Evolutionary conservation across 2,329 filamentous ascomycete genomes (phyloP).

Genomic region (Aspergillus sp.): DNA sequence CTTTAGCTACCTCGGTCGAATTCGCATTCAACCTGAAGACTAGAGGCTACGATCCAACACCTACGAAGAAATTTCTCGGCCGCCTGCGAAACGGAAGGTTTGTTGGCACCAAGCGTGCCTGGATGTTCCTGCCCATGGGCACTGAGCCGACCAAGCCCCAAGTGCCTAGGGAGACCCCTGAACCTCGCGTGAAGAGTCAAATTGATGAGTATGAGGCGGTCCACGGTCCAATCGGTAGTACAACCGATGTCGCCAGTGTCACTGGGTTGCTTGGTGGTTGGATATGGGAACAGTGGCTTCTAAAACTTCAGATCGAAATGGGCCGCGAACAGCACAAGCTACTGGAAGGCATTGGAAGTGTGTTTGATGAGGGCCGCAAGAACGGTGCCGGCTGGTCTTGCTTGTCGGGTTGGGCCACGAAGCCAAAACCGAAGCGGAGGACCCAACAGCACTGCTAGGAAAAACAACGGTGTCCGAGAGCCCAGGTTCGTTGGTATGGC

Average conservation of each 20-base stretch:
- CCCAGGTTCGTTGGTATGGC: not conserved
- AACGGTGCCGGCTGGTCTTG: conserved; percentile 60
- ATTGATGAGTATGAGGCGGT: conserved; percentile 58
- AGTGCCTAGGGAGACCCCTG: conserved; percentile 43
- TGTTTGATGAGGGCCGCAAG: conserved; percentile 61
- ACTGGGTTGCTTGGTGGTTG: conserved; percentile 82
- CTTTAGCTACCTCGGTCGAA: conserved; percentile 81
- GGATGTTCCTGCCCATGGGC: conserved; percentile 87
- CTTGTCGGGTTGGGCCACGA: conserved; percentile 60
- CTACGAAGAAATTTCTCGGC: conserved; percentile 76
- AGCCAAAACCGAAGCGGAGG: conserved; percentile 37
- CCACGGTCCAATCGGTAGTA: conserved; percentile 60
- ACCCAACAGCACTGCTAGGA: not conserved
- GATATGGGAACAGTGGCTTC: conserved; percentile 95
- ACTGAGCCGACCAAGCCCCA: conserved; percentile 46
- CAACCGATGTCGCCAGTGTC: conserved; percentile 69
- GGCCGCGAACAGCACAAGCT: conserved; percentile 60
- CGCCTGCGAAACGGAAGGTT: conserved; percentile 77
- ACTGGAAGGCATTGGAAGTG: conserved; percentile 56
- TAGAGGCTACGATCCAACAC: conserved; percentile 81
- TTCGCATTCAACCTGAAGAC: conserved; percentile 89
- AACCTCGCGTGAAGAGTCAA: conserved; percentile 35
- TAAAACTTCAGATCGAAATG: conserved; percentile 84
- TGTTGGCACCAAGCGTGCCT: conserved; percentile 75
- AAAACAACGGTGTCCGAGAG: conserved; percentile 2